A percentile compares a stretch with the other conserved stretches of the same genome.
These are phyloP conservation scores for Oryza officinalis DNA, from an alignment of 176 grass and related monocot genomes.

Conservation along the genomic window DNA sequence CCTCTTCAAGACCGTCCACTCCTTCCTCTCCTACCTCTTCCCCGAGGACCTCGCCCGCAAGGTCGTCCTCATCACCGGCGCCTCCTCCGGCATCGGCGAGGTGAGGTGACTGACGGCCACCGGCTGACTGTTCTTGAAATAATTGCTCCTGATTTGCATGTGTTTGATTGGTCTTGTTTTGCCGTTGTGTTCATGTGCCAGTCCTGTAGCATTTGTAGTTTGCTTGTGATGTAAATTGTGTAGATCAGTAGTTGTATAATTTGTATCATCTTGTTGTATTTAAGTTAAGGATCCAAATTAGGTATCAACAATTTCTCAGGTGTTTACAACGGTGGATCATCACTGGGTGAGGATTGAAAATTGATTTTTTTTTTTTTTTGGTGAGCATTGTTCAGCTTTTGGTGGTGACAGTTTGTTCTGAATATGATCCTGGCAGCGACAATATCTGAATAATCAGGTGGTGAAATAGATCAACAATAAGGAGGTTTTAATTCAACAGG, in stretches of 20 bases:
- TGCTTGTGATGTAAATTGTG: no score
- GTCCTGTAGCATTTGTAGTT: background rate
- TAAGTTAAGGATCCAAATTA: background rate
- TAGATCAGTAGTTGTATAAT: no score
- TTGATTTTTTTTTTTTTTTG: background rate
- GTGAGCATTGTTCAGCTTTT: background rate
- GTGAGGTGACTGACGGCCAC: slow-evolving; percentile 8
- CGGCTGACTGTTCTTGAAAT: background rate
- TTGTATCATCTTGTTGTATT: no score
- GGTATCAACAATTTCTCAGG: background rate
- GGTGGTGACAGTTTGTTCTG: background rate
- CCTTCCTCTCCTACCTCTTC: slow-evolving; percentile 63
- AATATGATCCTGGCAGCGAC: no score
- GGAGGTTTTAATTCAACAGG: background rate
- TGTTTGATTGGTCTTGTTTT: background rate
- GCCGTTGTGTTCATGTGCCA: no score
- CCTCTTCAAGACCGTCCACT: slow-evolving; percentile 59
- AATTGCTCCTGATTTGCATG: background rate
- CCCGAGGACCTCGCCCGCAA: slow-evolving; percentile 67
- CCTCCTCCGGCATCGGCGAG: slow-evolving; percentile 88
- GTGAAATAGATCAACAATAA: background rate
- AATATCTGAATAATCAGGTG: background rate
- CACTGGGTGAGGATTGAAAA: background rate
- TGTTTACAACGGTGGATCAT: background rate
- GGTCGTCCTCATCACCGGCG: slow-evolving; percentile 86